phyloP scores from a whole-genome alignment of 148 eudicot species.

The Cornus florida region DNA sequence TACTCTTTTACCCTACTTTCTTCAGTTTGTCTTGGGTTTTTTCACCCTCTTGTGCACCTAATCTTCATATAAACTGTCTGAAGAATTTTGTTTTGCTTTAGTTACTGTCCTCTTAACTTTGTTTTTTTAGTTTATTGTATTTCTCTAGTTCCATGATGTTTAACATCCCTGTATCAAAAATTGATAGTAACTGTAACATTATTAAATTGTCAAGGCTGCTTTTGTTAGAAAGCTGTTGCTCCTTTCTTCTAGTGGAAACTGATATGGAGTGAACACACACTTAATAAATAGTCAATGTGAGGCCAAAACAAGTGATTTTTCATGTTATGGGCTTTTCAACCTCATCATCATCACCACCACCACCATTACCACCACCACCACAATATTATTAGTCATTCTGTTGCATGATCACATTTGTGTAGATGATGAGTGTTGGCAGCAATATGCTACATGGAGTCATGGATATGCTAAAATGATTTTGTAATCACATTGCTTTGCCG shows the following conservation, averaged over 20 bases:
- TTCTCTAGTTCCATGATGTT: background rate
- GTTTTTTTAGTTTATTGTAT: no score
- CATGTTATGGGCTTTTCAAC: background rate
- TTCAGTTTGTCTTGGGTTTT: background rate
- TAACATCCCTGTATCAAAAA: no score
- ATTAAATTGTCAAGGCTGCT: background rate
- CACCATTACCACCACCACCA: background rate
- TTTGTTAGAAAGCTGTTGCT: background rate
- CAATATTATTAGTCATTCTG: background rate
- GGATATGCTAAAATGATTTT: background rate
- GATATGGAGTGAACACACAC: background rate
- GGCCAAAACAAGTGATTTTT: background rate
- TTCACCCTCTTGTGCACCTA: no score
- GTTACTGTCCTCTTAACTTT: no score
- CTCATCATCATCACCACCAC: background rate
- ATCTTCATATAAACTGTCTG: no score
- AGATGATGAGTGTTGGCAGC: background rate
- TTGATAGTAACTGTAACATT: background rate
- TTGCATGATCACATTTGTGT: background rate
- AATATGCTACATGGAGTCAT: background rate
- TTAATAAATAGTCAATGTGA: no score
- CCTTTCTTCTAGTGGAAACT: background rate
- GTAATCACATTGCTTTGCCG: background rate
- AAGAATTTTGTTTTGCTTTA: no score
- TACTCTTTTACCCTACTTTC: background rate